Evolutionary conservation across 129 eudicot genomes (phyloP).

Genomic region (Erigeron canadensis): DNA sequence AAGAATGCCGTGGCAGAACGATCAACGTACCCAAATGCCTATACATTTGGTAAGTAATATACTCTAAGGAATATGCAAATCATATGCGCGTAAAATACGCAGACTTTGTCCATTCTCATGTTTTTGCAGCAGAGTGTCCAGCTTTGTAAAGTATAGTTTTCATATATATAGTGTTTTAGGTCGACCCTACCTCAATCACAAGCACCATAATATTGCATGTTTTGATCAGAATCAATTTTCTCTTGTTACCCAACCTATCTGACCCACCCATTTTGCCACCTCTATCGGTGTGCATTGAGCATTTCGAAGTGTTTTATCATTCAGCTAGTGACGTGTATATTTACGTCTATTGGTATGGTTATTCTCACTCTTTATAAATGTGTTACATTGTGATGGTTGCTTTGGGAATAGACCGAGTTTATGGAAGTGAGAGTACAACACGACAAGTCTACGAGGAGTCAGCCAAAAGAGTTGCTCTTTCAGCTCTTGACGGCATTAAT

Average conservation of each 20-base stretch:
- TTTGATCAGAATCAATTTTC: too few species aligned
- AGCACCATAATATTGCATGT: too few species aligned
- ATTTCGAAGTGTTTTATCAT: neutral
- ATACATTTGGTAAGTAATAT: slow-evolving; percentile 64
- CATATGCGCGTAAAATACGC: neutral
- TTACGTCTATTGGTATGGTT: neutral
- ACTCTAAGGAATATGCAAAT: neutral
- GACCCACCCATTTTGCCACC: neutral
- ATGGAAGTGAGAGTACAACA: slow-evolving; percentile 56
- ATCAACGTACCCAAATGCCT: slow-evolving; percentile 61
- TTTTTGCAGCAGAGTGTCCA: neutral
- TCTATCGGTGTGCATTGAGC: neutral
- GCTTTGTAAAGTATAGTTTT: too few species aligned
- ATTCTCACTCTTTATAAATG: neutral
- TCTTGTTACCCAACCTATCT: too few species aligned
- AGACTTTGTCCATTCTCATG: neutral
- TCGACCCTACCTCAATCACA: too few species aligned
- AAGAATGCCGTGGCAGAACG: slow-evolving; percentile 58
- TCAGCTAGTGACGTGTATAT: neutral
- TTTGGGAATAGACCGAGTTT: slow-evolving; percentile 63
- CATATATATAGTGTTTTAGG: too few species aligned
- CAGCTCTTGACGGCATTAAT: slow-evolving; percentile 79
- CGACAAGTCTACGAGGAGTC: slow-evolving; percentile 84
- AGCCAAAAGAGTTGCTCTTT: slow-evolving; percentile 73
- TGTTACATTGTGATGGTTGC: neutral